phyloP scores from a whole-genome alignment of 2,329 filamentous ascomycete species.

The Beauveria australis region DNA sequence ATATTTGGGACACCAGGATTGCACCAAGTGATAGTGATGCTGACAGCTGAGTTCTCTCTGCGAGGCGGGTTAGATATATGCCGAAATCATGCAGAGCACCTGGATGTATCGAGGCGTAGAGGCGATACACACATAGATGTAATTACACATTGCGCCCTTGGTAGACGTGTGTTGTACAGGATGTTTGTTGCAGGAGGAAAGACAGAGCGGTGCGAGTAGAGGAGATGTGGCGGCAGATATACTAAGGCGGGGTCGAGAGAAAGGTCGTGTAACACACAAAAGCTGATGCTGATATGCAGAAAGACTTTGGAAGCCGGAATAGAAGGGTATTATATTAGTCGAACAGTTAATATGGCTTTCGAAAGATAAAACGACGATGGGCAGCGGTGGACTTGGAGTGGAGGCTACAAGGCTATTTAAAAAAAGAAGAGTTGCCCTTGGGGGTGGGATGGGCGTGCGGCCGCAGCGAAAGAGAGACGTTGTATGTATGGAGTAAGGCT shows the following conservation, averaged over 20 bases:
- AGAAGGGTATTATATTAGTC: not conserved
- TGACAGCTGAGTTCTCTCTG: slow-evolving; percentile 45
- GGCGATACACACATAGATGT: slow-evolving; percentile 34
- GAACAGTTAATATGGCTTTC: not conserved
- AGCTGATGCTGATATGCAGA: not conserved
- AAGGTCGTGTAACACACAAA: not conserved
- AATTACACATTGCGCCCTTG: slow-evolving; percentile 38
- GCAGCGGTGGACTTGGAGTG: not conserved
- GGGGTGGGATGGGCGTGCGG: not conserved
- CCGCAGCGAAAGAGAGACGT: not conserved
- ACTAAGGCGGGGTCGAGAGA: not conserved
- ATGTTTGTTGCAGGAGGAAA: not conserved
- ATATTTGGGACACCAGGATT: slow-evolving; percentile 38
- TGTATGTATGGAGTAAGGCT: not conserved
- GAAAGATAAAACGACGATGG: not conserved
- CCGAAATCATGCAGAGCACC: not conserved
- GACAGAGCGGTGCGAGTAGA: not conserved
- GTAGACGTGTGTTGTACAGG: not conserved
- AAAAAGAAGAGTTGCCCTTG: not conserved
- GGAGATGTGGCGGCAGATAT: not conserved
- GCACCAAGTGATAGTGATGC: slow-evolving; percentile 41
- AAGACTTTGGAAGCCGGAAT: not conserved
- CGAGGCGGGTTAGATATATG: not conserved
- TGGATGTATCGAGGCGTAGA: not conserved
- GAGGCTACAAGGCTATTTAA: slow-evolving; percentile 8